A percentile compares a stretch with the other conserved stretches of the same genome.
Evolutionary conservation across 352 stramenopile species (phyloP).

Genomic region (Globisporangium cederbergense): DNA sequence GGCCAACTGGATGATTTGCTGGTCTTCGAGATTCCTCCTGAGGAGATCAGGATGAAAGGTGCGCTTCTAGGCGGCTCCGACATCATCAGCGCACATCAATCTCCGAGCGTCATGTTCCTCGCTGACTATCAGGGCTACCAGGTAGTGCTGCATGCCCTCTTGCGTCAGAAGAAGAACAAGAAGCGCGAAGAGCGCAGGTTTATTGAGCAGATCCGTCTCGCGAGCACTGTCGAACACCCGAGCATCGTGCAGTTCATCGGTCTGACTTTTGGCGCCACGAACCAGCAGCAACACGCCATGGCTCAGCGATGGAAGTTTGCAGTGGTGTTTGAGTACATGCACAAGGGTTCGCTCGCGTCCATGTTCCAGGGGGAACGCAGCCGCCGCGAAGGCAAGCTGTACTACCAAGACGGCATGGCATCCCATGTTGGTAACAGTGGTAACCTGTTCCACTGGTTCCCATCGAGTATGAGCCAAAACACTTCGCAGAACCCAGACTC

Average conservation of each 20-base stretch:
- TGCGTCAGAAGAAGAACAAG: constrained; percentile 41
- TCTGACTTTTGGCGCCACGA: constrained; percentile 55
- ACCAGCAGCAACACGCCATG: constrained; percentile 7
- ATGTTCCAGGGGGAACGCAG: constrained; percentile 60
- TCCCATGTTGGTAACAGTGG: constrained; percentile 15
- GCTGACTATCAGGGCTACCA: constrained; percentile 73
- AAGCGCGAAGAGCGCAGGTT: constrained; percentile 46
- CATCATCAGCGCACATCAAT: constrained; percentile 15
- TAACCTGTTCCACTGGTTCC: constrained; percentile 61
- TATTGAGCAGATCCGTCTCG: constrained; percentile 65
- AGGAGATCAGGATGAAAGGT: constrained; percentile 55
- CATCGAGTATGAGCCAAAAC: constrained; percentile 21
- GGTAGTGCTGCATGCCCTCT: constrained; percentile 59
- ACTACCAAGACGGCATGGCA: constrained; percentile 27
- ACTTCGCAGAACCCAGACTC: constrained; percentile 39
- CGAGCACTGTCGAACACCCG: constrained; percentile 52
- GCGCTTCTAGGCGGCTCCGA: constrained; percentile 16
- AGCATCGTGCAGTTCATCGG: constrained; percentile 81
- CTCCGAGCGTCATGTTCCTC: constrained; percentile 32
- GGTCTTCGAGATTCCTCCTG: constrained; percentile 70
- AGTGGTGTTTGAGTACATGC: constrained; percentile 78
- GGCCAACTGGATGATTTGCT: constrained; percentile 64
- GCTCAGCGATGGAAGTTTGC: constrained; percentile 55
- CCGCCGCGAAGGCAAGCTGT: constrained; percentile 55
- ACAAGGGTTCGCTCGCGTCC: constrained; percentile 47